Evolutionary conservation across 257 asterid species (phyloP), one percentile per base, ranked within the genome.

Genomic region (Haberlea rhodopensis): DNA sequence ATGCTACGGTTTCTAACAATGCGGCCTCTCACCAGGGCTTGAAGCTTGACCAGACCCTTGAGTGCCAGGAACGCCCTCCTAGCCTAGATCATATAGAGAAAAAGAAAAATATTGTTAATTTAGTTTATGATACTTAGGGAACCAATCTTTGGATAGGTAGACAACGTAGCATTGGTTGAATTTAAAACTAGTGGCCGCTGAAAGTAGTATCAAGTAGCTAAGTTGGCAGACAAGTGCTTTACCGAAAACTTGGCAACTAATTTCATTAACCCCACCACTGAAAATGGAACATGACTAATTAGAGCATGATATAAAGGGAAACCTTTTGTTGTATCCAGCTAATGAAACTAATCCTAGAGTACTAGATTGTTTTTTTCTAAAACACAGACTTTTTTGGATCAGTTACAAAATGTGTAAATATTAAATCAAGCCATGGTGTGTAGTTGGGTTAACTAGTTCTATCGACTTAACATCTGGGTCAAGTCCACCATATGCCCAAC

Each of bases 11-110:
- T 92, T 64, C 99, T 72, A 32, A 89, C 91, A 9, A 92, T 92
- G 67, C 80, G 96, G 64, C 97, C 97, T 75, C 99, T 80, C 65
- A 89, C 95, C 7, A 84, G 76, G 54, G 99, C 99, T 74, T 92
- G 99, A 75, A 92, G 97, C 82, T 89, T 92, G 66, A 92, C 97
- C 66, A 89, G 81, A 53, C 87, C 99, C 76, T 79, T 92, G 19
- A 89, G 89, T 37, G 99, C 97, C 77, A 82, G 90, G 73, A 90
- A 70, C 5, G 99, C 99, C 73, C 95, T 89, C 76, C 79, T 84
- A 63, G 97, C 96, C 99, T 92, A 76, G 65, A 77, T 60, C 58
- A 70, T 37, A 3, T 37, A 11, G n/a, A 11, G 46, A 37, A 37
- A 37, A 10, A 37, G 11, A 5, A 0, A 37, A 37, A 8, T 1